phyloP scores from a whole-genome alignment of 2,329 filamentous ascomycete genomes.

The Alternaria longipes region DNA sequence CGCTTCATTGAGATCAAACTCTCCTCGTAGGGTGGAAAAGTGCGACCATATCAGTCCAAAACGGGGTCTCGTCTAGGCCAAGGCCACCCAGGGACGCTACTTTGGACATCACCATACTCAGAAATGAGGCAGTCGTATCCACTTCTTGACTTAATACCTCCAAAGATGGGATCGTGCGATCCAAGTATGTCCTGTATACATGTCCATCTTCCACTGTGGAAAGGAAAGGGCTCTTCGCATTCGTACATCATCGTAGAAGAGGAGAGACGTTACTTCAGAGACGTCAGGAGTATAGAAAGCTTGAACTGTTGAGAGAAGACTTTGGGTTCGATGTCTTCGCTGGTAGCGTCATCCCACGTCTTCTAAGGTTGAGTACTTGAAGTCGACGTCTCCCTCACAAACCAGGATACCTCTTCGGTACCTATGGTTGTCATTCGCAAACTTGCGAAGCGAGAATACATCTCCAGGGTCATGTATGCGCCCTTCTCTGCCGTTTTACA shows the following conservation, averaged over 20 bases:
- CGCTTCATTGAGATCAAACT: background rate
- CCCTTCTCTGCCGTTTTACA: background rate
- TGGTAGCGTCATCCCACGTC: background rate
- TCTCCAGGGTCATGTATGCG: background rate
- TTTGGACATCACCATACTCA: background rate
- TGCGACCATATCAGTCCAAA: background rate
- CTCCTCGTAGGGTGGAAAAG: background rate
- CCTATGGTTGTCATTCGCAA: background rate
- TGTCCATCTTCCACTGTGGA: background rate
- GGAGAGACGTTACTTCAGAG: background rate
- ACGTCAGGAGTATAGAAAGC: background rate
- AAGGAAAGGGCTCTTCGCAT: background rate
- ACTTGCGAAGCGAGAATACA: background rate
- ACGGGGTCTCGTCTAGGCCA: background rate
- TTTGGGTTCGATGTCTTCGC: background rate
- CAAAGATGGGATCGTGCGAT: background rate
- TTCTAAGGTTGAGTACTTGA: background rate
- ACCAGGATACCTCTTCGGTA: background rate
- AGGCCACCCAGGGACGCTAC: background rate
- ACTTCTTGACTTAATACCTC: background rate
- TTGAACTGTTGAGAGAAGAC: background rate
- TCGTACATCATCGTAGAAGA: background rate
- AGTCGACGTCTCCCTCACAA: background rate
- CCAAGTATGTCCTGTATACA: background rate
- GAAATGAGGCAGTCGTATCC: background rate